Percentiles rank a stretch among this genome's conserved stretches.
Evolutionary conservation across 306 rosid species (phyloP).

Genomic region (Datisca glomerata): DNA sequence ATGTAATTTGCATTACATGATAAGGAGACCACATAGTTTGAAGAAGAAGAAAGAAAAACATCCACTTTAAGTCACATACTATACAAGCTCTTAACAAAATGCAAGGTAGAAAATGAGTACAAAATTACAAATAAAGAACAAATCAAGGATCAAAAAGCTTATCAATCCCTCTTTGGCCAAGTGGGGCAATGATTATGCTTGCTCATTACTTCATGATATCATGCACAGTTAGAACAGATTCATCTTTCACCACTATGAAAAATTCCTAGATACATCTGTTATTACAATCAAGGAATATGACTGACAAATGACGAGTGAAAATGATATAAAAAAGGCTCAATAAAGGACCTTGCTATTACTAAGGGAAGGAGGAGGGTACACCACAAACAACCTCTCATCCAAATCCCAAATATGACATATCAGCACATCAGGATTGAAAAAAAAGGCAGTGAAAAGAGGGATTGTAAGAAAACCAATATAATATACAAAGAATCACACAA

Average conservation of each 20-base stretch:
- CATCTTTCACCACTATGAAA: slow-evolving; percentile 20
- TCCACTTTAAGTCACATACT: too few species aligned
- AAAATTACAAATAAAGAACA: too few species aligned
- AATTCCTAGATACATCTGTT: neutral
- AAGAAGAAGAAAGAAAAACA: too few species aligned
- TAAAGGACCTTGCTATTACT: slow-evolving; percentile 15
- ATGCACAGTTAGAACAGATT: slow-evolving; percentile 23
- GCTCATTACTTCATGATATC: too few species aligned
- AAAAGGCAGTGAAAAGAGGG: slow-evolving; percentile 4
- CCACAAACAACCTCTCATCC: slow-evolving; percentile 94
- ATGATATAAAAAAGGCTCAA: neutral
- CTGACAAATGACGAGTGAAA: neutral
- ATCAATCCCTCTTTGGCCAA: too few species aligned
- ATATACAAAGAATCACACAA: slow-evolving; percentile 34
- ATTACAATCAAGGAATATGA: neutral
- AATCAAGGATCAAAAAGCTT: too few species aligned
- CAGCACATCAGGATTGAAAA: slow-evolving; percentile 8
- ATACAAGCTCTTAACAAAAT: too few species aligned
- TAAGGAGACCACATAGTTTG: too few species aligned
- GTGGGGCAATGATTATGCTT: too few species aligned
- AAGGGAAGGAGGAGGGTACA: slow-evolving; percentile 88
- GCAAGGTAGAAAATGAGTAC: too few species aligned
- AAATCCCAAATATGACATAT: slow-evolving; percentile 28
- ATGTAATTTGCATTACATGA: too few species aligned
- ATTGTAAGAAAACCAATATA: slow-evolving; percentile 11